These are phyloP conservation scores for Collybiopsis confluens DNA, from an alignment of 768 basidiomycete genomes.

Conservation along the genomic window DNA sequence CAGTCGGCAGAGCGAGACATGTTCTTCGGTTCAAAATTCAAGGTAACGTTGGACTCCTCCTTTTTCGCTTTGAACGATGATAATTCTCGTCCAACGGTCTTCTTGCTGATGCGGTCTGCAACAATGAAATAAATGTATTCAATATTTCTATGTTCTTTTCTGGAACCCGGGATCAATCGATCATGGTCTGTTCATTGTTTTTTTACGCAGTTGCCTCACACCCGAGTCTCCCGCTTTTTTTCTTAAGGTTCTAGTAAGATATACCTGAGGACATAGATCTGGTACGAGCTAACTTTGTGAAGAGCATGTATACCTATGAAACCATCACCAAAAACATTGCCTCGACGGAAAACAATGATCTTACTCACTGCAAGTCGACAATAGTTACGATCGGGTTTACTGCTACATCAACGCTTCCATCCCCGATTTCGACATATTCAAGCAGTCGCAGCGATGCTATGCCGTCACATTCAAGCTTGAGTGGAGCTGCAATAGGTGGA, in stretches of 20 bases:
- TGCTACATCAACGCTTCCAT: too few species aligned
- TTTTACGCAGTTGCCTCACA: too few species aligned
- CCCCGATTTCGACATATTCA: too few species aligned
- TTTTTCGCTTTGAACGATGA: not conserved
- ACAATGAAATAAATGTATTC: conserved; percentile 15
- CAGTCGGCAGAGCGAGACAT: conserved; percentile 9
- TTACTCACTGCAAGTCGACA: conserved; percentile 19
- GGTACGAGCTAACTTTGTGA: not conserved
- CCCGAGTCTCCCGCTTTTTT: too few species aligned
- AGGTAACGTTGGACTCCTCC: conserved; percentile 5
- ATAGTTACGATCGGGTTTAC: too few species aligned
- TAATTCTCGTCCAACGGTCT: conserved; percentile 13
- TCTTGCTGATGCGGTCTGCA: conserved; percentile 16
- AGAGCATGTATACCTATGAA: conserved; percentile 19
- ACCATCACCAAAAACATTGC: conserved; percentile 14
- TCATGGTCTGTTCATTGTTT: conserved; percentile 16
- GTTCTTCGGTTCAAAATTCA: conserved; percentile 16
- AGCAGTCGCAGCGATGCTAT: too few species aligned
- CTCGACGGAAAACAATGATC: conserved; percentile 21
- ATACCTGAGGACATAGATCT: not conserved
- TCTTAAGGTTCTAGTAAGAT: conserved; percentile 7
- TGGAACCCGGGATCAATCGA: conserved; percentile 17
- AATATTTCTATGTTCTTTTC: conserved; percentile 14
- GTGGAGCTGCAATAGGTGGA: too few species aligned
- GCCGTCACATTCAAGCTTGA: too few species aligned